Percentiles rank a stretch among this genome's conserved stretches.
phyloP scores from a whole-genome alignment of 2,329 filamentous ascomycete species.

The Pestalotiopsis sp. region DNA sequence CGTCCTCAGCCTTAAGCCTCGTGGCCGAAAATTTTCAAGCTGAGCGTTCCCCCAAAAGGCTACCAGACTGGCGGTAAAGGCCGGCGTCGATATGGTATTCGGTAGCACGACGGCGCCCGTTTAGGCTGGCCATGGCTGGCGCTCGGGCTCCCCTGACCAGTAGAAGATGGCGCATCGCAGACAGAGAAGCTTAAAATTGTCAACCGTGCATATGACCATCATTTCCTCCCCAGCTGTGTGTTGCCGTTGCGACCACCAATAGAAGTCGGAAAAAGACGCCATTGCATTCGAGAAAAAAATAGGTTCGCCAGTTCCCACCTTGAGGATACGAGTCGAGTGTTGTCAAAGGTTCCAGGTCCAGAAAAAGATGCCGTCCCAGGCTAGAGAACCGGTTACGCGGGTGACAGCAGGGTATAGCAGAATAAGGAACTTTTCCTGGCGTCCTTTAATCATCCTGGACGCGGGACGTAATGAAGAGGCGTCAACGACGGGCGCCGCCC shows the following conservation, averaged over 20 bases:
- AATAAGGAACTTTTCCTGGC: not conserved
- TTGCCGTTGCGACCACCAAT: constrained; percentile 2
- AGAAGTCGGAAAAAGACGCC: not conserved
- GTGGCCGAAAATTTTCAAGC: not conserved
- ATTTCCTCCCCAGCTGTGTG: not conserved
- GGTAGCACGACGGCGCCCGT: not conserved
- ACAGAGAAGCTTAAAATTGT: constrained; percentile 2
- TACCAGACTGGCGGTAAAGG: not conserved
- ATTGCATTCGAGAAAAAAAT: not conserved
- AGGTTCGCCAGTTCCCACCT: not conserved
- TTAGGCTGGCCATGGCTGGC: not conserved
- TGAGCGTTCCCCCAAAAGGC: not conserved
- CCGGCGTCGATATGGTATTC: not conserved
- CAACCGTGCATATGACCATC: not conserved
- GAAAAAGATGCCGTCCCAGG: not conserved
- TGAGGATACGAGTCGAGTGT: constrained; percentile 2
- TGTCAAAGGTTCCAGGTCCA: constrained; percentile 1
- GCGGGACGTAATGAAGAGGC: not conserved
- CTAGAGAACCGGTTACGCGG: not conserved
- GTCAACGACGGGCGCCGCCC: not conserved
- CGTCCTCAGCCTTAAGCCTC: not conserved
- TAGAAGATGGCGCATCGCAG: not conserved
- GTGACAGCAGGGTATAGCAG: not conserved
- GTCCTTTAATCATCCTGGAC: not conserved
- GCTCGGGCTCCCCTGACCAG: not conserved